Base-by-base conservation (phyloP, 768 basidiomycete genomes). In the Lactifluus echinatus region DNA sequence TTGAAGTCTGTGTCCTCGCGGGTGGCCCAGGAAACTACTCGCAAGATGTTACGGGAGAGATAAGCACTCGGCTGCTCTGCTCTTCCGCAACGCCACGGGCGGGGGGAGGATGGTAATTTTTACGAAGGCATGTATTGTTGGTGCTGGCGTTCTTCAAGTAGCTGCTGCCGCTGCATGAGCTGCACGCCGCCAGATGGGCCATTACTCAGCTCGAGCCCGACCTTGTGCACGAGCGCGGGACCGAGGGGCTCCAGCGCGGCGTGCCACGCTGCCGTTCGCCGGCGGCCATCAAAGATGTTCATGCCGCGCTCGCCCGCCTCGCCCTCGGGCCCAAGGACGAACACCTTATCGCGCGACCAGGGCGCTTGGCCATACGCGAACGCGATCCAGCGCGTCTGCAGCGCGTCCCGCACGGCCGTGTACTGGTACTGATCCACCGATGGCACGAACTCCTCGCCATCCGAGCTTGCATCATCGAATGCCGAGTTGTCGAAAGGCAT, bases 301-400 rank as follows among this genome's bases (percentile, higher is more conserved):
- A 68, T 72, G 14, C 79, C 80, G 46, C 88, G 79, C 68, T 88
- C 87, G 45, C 88, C 88, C 0, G 80, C 81, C 70, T 90, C 88
- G 52, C 87, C 88, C 66, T 89, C 87, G 0, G 88, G 88, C 4
- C 88, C 88, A 62, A 90, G 88, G 19, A 90, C 86, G 67, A 78
- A 89, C 46, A 87, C 78, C 69, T 80, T 85, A 57, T 81, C 79
- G 57, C 77, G 79, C 55, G 71, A 72, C 87, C 88, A 90, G 8
- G 87, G 87, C 3, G 73, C 77, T 66, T 85, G 82, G 5, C 85
- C 87, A 66, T 87, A 68, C 6, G 87, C 86, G 55, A 90, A 90
- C 21, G 81, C 67, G 23, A 89, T 77, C 88, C 88, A 90, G 40
- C 79, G 76, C 60, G 81, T 78, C 67, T 89, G 87, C 49, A 90